Conservation (phyloP, 345 rosid genomes). For the Linum lewisii region DNA sequence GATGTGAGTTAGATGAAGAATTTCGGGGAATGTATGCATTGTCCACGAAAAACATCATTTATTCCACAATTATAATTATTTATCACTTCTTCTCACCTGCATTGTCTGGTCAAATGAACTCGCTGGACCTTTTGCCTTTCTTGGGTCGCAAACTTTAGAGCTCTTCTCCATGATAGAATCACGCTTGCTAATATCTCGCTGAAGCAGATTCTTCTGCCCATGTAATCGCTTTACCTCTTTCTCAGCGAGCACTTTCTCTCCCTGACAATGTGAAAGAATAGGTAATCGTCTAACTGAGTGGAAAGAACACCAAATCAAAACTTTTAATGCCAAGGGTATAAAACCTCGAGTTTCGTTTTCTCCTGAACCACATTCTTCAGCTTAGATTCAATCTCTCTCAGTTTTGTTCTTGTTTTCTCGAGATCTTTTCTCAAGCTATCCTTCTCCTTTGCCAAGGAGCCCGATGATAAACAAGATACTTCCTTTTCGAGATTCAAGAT, state of each 20-base stretch:
- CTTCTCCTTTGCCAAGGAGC: constrained; percentile 65
- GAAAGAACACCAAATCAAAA: constrained; percentile 3
- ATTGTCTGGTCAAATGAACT: constrained; percentile 33
- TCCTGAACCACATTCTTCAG: constrained; percentile 80
- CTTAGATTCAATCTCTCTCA: constrained; percentile 77
- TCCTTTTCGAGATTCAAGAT: constrained; percentile 70
- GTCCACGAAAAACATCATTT: not conserved
- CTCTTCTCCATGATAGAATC: constrained; percentile 50
- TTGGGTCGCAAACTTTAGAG: constrained; percentile 38
- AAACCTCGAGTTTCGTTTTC: constrained; percentile 95
- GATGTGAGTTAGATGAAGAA: no score
- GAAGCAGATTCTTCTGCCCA: constrained; percentile 69
- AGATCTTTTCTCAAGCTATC: constrained; percentile 72
- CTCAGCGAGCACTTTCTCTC: constrained; percentile 80
- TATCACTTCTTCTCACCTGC: constrained; percentile 37
- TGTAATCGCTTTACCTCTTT: constrained; percentile 61
- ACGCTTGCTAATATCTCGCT: constrained; percentile 75
- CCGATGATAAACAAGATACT: constrained; percentile 42
- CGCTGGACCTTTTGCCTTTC: constrained; percentile 25
- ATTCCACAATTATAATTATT: no score
- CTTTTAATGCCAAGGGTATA: not conserved
- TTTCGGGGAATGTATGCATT: not conserved
- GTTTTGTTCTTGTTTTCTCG: constrained; percentile 66
- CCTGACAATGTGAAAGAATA: constrained; percentile 30
- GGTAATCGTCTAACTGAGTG: not conserved